Evolutionary conservation across 805 yeast species (phyloP).

Genomic region (Groenewaldozyma tartarivorans): DNA sequence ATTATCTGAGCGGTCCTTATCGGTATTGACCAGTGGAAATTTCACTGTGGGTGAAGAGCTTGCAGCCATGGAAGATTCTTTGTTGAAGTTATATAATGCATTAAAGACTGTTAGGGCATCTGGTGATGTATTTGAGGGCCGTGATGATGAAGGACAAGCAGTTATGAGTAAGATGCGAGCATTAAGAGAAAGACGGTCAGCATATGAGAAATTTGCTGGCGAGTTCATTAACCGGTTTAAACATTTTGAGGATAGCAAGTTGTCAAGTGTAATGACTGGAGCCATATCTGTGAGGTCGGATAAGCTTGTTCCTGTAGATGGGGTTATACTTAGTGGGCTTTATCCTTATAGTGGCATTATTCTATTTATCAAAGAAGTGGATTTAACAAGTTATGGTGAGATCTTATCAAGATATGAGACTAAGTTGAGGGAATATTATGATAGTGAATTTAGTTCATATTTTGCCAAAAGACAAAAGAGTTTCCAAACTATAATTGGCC

Average conservation of each 20-base stretch:
- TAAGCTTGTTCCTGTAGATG: slow-evolving; percentile 16
- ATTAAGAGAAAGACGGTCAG: slow-evolving; percentile 51
- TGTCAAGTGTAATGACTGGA: slow-evolving; percentile 26
- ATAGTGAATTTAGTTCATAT: slow-evolving; percentile 24
- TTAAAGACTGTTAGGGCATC: slow-evolving; percentile 49
- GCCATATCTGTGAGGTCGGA: slow-evolving; percentile 11
- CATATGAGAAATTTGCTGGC: slow-evolving; percentile 47
- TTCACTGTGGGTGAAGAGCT: slow-evolving; percentile 41
- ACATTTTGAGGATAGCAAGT: slow-evolving; percentile 34
- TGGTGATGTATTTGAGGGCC: slow-evolving; percentile 22
- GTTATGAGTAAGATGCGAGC: slow-evolving; percentile 47
- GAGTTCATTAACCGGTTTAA: slow-evolving; percentile 41
- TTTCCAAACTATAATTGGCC: slow-evolving; percentile 10
- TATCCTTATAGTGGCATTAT: slow-evolving; percentile 39
- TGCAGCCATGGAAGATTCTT: slow-evolving; percentile 41
- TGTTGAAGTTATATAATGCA: slow-evolving; percentile 53
- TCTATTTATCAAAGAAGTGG: slow-evolving; percentile 50
- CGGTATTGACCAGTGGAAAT: slow-evolving; percentile 36
- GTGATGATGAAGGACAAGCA: slow-evolving; percentile 14
- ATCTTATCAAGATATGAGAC: slow-evolving; percentile 36
- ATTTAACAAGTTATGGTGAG: slow-evolving; percentile 36
- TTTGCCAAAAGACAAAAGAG: slow-evolving; percentile 23
- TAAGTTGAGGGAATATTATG: slow-evolving; percentile 28
- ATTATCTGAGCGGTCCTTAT: slow-evolving; percentile 47
- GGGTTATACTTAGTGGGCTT: slow-evolving; percentile 15